Percentiles rank a stretch among this genome's conserved stretches.
Evolutionary conservation across 306 rosid species (phyloP).

Genomic region (Ochetophila trinervis): DNA sequence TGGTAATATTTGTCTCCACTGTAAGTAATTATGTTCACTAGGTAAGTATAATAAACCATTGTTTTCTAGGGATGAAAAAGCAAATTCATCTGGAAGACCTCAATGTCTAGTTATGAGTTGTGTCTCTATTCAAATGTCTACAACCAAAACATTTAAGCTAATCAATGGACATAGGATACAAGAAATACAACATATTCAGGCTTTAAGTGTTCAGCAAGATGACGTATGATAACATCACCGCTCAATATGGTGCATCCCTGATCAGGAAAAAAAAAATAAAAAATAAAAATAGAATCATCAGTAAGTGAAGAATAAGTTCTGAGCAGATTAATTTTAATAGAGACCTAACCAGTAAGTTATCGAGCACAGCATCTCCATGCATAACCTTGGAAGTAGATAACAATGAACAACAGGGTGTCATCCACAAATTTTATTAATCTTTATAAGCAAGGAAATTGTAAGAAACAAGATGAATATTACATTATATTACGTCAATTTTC

Average conservation of each 20-base stretch:
- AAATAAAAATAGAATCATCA: not conserved
- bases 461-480: not conserved
- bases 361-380: constrained; percentile 96
- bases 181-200: constrained; percentile 71
- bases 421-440: not conserved
- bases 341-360: constrained; percentile 60
- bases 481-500: not conserved
- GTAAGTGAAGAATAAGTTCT: not conserved
- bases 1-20: too few species aligned
- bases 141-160: constrained; percentile 25
- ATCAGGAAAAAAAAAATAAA: constrained; percentile 6
- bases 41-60: not conserved
- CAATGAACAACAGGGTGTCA: constrained; percentile 5
- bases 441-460: not conserved
- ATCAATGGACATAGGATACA: constrained; percentile 28
- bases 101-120: constrained; percentile 8
- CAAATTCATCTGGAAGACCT: not conserved
- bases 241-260: constrained; percentile 95
- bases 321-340: constrained; percentile 12
- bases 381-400: constrained; percentile 52
- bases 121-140: not conserved
- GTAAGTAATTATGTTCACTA: too few species aligned
- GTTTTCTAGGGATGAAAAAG: not conserved
- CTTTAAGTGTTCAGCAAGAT: constrained; percentile 66
- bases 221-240: constrained; percentile 89